phyloP scores from a whole-genome alignment of 352 stramenopile species.

The Ophiocytium majus region DNA sequence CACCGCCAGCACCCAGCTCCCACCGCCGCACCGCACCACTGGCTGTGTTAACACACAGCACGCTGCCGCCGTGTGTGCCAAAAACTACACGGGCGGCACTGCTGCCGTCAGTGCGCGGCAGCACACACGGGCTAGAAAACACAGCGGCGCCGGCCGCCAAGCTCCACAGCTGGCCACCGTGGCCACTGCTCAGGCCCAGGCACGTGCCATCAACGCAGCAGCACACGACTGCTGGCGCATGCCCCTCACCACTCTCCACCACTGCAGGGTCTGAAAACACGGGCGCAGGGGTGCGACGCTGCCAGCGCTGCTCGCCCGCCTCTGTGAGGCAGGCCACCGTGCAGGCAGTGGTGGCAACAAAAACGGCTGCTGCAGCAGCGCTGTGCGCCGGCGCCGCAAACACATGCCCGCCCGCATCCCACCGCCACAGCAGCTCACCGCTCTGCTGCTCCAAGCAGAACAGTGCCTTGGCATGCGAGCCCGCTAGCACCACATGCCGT shows the following conservation, averaged over 20 bases:
- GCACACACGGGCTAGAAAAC: neutral
- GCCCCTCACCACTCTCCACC: neutral
- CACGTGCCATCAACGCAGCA: neutral
- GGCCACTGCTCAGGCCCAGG: neutral
- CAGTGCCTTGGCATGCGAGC: constrained; percentile 43
- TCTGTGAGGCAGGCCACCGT: neutral
- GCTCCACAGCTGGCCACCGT: neutral
- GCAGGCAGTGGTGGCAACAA: constrained; percentile 34
- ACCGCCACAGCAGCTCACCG: constrained; percentile 27
- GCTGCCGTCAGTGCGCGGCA: neutral
- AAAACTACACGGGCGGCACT: neutral
- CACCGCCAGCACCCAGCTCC: neutral
- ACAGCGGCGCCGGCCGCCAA: neutral
- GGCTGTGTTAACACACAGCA: neutral
- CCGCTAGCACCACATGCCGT: constrained; percentile 29
- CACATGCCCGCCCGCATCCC: constrained; percentile 30
- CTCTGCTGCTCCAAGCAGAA: constrained; percentile 25
- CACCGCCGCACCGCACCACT: neutral
- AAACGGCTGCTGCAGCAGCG: constrained; percentile 23
- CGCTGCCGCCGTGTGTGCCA: neutral
- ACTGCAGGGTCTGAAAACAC: constrained; percentile 3
- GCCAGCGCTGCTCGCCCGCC: neutral
- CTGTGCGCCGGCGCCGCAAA: constrained; percentile 38
- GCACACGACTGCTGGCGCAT: neutral
- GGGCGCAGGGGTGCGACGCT: neutral